Base-by-base conservation (phyloP, 2,329 filamentous ascomycete species). In the Cladophialophora exuberans region DNA sequence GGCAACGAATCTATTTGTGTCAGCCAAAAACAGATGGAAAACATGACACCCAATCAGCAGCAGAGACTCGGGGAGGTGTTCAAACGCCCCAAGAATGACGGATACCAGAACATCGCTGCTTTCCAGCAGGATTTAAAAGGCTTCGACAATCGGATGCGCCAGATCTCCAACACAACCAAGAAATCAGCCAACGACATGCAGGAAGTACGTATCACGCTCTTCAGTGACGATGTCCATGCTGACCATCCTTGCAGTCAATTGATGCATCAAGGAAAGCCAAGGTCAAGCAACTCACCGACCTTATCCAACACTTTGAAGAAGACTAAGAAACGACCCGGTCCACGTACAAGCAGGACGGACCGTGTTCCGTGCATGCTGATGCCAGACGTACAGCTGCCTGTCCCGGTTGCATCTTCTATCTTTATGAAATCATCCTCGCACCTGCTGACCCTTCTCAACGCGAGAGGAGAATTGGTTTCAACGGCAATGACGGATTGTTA, bases 281-380 rank as follows among this genome's bases (percentile, higher is more conserved):
- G 13, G 35, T 62, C 36, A 51, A 54, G 45, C 49, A 48, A 9
- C 52, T 61, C 18, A 53, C 50, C 9, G 49, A 39, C 13, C 54
- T 54, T 31, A 55, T 60, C 23, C 54, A 57, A 41, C 30, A 57
- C 6, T 47, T 60, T 33, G 54, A 51, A 26, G 51, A 54, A 6
- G 45, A 57, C 9, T 60, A 51, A 56, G 22, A 31, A 15, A 20
- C 46, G n/a, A n/a, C n/a, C n/a, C n/a, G n/a, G n/a, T n/a, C n/a
- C n/a, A n/a, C n/a, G n/a, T n/a, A 30, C 33, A 30, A 31, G 33
- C 23, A 10, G 11, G 11, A 26, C 39, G 46, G 23, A 20, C 46
- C 31, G 33, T 49, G 22, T 9, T 39, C 10, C 11, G 5, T 26
- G 28, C 44, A 30, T 20, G 44, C 22, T 28, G 44, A 47, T n/a